A percentile compares a stretch with the other conserved stretches of the same genome.
Evolutionary conservation across 257 asterid genomes (phyloP).

Genomic region (Eustoma russellianum): DNA sequence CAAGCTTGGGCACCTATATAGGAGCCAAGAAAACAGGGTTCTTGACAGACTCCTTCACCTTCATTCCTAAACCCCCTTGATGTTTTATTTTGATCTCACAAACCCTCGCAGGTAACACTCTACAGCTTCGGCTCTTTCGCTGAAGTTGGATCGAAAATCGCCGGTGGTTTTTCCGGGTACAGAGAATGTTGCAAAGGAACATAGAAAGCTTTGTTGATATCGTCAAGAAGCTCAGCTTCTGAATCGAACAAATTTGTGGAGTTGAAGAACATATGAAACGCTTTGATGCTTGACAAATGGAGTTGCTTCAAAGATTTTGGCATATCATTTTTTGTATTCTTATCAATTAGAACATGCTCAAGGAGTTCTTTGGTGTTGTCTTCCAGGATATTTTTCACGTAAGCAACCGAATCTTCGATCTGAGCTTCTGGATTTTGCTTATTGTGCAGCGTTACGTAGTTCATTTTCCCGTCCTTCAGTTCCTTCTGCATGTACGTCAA

Average conservation of each 20-base stretch:
- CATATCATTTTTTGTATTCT: slow-evolving; percentile 10
- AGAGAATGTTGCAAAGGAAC: slow-evolving; percentile 14
- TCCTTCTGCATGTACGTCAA: slow-evolving; percentile 29
- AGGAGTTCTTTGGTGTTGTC: slow-evolving; percentile 31
- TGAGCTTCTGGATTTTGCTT: slow-evolving; percentile 19
- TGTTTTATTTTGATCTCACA: too few relatives aligned
- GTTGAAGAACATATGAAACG: slow-evolving; percentile 44
- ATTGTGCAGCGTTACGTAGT: slow-evolving; percentile 33
- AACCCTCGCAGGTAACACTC: too few relatives aligned
- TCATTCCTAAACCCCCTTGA: too few relatives aligned
- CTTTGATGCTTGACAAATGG: slow-evolving; percentile 41
- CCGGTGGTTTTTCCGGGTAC: too few relatives aligned
- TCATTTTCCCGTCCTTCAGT: slow-evolving; percentile 39
- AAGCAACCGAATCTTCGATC: slow-evolving; percentile 27
- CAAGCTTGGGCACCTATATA: too few relatives aligned
- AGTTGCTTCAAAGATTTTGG: slow-evolving; percentile 26
- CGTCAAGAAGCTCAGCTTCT: slow-evolving; percentile 29
- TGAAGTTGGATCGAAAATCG: too few relatives aligned
- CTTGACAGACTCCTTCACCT: too few relatives aligned
- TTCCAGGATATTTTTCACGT: slow-evolving; percentile 16
- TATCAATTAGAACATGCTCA: slow-evolving; percentile 20
- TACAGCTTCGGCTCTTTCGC: too few relatives aligned
- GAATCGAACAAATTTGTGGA: slow-evolving; percentile 33
- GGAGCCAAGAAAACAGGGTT: too few relatives aligned
- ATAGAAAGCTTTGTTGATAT: slow-evolving; percentile 36